Percentiles rank a stretch among this genome's conserved stretches.
Evolutionary conservation across 208 protist species (phyloP).

Genomic region (Trypanosoma platydactyli): DNA sequence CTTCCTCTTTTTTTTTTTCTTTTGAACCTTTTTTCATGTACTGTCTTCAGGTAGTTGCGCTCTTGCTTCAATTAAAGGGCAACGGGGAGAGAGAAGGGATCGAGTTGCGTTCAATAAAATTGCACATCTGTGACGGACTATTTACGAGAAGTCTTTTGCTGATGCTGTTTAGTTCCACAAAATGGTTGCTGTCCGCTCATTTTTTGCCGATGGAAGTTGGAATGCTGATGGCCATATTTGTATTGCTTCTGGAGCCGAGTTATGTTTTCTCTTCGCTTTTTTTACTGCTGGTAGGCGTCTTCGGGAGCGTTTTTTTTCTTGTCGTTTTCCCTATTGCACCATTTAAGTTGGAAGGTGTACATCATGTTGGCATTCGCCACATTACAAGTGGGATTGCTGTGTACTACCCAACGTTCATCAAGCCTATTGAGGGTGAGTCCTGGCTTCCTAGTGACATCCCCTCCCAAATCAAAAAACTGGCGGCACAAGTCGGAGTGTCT

Average conservation of each 20-base stretch:
- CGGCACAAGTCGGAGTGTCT: background rate
- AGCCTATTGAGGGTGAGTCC: conserved; percentile 26
- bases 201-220: conserved; percentile 11
- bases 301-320: conserved; percentile 8
- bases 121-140: too few relatives aligned
- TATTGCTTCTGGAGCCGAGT: conserved; percentile 1
- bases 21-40: conserved; percentile 1
- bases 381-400: conserved; percentile 12
- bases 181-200: conserved; percentile 20
- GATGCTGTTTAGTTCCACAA: background rate
- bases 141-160: background rate
- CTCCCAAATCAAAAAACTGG: conserved; percentile 7
- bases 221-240: background rate
- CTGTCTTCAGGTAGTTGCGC: too few relatives aligned
- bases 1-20: background rate
- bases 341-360: conserved; percentile 1
- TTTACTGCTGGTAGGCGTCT: conserved; percentile 4
- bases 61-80: too few relatives aligned
- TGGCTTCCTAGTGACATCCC: conserved; percentile 20
- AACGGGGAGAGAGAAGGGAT: too few relatives aligned
- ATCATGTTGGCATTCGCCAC: conserved; percentile 28
- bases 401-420: conserved; percentile 26
- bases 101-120: too few relatives aligned
- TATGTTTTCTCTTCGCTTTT: conserved; percentile 3
- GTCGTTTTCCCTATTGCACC: conserved; percentile 12